Evolutionary conservation across 352 stramenopile genomes (phyloP).

Genomic region (Pythium periplocum): DNA sequence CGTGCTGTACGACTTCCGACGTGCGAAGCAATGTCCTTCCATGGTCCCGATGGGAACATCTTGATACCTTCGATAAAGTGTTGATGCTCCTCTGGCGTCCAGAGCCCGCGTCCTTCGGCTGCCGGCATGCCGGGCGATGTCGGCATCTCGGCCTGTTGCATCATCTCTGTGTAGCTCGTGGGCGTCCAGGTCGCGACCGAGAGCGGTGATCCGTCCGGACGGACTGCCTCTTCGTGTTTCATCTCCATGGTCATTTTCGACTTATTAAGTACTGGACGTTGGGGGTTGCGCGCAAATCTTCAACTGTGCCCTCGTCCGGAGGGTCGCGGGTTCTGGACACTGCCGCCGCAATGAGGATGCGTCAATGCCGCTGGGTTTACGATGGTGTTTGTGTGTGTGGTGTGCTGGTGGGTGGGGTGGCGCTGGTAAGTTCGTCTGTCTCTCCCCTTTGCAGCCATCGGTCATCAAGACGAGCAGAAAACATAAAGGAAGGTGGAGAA

Average conservation of each 20-base stretch:
- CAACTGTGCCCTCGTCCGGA: conserved; percentile 5
- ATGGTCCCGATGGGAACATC: conserved; percentile 65
- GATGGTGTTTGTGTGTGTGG: no score
- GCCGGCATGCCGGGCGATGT: conserved; percentile 23
- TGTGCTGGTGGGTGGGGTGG: no score
- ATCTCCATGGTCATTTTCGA: conserved; percentile 15
- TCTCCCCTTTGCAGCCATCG: conserved; percentile 20
- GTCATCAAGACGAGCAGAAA: not conserved
- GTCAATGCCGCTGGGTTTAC: no score
- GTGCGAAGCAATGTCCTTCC: conserved; percentile 74
- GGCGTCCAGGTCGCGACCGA: conserved; percentile 19
- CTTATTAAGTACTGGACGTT: no score
- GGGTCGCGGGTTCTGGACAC: no score
- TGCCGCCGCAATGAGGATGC: no score
- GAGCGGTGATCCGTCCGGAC: conserved; percentile 13
- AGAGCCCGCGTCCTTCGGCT: conserved; percentile 56
- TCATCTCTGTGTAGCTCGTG: conserved; percentile 21
- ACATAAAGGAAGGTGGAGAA: conserved; percentile 7
- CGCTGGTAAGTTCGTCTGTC: conserved; percentile 17
- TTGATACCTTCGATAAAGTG: conserved; percentile 76
- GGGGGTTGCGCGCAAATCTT: conserved; percentile 10
- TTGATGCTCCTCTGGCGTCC: conserved; percentile 67
- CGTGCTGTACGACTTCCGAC: conserved; percentile 65
- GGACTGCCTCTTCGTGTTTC: conserved; percentile 14
- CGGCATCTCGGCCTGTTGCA: conserved; percentile 13